Conservation (phyloP, 176 grass and related monocot genomes). For the Tillandsia leiboldiana region DNA sequence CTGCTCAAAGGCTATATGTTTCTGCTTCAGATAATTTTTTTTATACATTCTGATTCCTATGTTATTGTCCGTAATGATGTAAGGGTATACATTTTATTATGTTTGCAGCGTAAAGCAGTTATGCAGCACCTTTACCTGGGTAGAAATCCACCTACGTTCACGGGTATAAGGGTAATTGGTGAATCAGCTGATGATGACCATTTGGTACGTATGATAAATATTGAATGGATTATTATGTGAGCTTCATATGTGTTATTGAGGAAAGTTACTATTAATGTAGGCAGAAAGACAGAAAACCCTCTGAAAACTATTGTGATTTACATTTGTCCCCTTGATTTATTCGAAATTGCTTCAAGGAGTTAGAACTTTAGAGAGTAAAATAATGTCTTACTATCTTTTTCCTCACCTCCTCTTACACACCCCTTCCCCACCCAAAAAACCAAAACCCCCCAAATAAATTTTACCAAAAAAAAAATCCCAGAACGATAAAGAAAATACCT, state of each 20-base stretch:
- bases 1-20: too few relatives aligned
- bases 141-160: slow-evolving; percentile 74
- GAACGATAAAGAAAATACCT: too few relatives aligned
- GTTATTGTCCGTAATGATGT: not conserved
- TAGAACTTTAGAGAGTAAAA: too few relatives aligned
- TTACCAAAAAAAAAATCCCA: too few relatives aligned
- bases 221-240: slow-evolving; percentile 1
- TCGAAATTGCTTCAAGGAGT: not conserved
- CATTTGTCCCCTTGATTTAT: not conserved
- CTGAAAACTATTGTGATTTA: too few relatives aligned
- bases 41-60: slow-evolving; percentile 4
- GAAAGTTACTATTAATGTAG: not conserved
- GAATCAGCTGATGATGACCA: slow-evolving; percentile 89
- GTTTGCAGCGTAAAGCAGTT: slow-evolving; percentile 72
- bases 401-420: too few relatives aligned
- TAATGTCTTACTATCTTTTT: too few relatives aligned
- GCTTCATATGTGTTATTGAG: slow-evolving; percentile 2
- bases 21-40: slow-evolving; percentile 10
- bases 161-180: slow-evolving; percentile 66
- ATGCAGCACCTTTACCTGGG: slow-evolving; percentile 90
- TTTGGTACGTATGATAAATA: slow-evolving; percentile 44
- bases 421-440: too few relatives aligned
- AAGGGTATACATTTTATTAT: not conserved
- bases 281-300: not conserved
- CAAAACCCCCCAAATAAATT: too few relatives aligned